phyloP scores from a whole-genome alignment of 1,284 basidiomycete genomes.

The Thecaphora frezii region DNA sequence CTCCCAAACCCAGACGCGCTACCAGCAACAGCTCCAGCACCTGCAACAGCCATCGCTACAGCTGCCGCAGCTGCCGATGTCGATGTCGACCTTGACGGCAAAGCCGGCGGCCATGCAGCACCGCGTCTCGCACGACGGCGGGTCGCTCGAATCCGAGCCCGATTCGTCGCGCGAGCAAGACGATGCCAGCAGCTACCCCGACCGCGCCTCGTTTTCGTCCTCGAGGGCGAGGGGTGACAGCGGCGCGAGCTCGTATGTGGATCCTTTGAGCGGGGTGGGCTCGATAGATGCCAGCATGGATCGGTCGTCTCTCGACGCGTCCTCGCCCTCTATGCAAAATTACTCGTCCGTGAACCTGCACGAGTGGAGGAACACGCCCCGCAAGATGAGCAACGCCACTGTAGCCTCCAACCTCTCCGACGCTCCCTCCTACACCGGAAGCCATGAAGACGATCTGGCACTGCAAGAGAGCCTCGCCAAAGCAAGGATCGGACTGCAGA shows the following conservation, averaged over 20 bases:
- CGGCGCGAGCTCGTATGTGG: constrained; percentile 14
- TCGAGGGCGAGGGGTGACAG: constrained; percentile 15
- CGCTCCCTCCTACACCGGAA: constrained; percentile 8
- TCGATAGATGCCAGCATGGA: constrained; percentile 1
- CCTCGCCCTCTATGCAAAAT: neutral
- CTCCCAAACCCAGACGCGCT: constrained; percentile 5
- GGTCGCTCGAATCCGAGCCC: too few species aligned
- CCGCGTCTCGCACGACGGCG: too few species aligned
- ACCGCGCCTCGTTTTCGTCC: neutral
- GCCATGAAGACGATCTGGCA: constrained; percentile 29
- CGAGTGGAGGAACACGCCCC: constrained; percentile 5
- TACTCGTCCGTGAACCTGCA: neutral
- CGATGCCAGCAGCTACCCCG: neutral
- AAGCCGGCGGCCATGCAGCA: too few species aligned
- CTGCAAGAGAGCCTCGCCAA: constrained; percentile 34
- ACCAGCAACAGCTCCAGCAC: constrained; percentile 2
- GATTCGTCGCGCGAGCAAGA: neutral
- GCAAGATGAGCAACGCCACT: constrained; percentile 46
- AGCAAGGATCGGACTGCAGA: constrained; percentile 42
- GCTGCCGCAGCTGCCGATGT: neutral
- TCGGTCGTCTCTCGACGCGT: neutral
- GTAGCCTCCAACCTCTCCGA: constrained; percentile 23
- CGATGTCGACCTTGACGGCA: too few species aligned
- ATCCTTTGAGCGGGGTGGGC: neutral
- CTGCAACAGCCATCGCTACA: constrained; percentile 1